A percentile compares a stretch with the other conserved stretches of the same genome.
phyloP scores from a whole-genome alignment of 106 monocot genomes.

The Cymbidium sinense region DNA sequence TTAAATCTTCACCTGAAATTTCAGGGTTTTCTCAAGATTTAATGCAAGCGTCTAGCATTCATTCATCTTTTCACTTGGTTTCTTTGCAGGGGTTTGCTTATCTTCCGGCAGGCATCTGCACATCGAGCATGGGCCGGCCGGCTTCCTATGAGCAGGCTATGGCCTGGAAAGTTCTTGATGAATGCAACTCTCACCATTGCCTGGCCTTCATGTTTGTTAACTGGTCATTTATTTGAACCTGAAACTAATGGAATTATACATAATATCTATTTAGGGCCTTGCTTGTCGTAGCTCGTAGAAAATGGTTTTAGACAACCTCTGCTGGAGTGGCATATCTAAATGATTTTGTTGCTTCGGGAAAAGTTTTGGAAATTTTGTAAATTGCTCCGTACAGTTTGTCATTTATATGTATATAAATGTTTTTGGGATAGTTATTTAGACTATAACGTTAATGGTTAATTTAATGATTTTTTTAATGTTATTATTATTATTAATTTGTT shows the following conservation, averaged over 20 bases:
- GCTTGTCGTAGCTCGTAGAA: background rate
- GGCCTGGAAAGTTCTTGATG: constrained; percentile 79
- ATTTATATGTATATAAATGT: background rate
- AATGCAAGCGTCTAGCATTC: background rate
- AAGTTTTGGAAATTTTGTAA: background rate
- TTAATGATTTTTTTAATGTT: background rate
- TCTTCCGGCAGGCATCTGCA: constrained; percentile 67
- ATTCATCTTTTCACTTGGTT: background rate
- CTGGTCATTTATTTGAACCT: constrained; percentile 80
- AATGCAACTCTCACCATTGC: constrained; percentile 65
- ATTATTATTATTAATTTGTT: background rate
- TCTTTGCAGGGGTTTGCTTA: constrained; percentile 54
- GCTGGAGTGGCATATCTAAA: background rate
- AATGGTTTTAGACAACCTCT: background rate
- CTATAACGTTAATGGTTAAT: background rate
- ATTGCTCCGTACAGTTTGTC: background rate
- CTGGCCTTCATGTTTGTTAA: constrained; percentile 86
- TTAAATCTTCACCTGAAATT: background rate
- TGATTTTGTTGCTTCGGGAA: background rate
- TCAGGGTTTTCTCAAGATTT: background rate
- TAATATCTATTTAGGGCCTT: background rate
- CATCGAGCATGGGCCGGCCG: constrained; percentile 88
- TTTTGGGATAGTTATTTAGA: background rate
- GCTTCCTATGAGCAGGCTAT: constrained; percentile 86
- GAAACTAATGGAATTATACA: background rate